A percentile compares a stretch with the other conserved stretches of the same genome.
These are phyloP conservation scores for Hypoxylon sp. DNA, from an alignment of 2,329 filamentous ascomycete species.

Conservation along the genomic window DNA sequence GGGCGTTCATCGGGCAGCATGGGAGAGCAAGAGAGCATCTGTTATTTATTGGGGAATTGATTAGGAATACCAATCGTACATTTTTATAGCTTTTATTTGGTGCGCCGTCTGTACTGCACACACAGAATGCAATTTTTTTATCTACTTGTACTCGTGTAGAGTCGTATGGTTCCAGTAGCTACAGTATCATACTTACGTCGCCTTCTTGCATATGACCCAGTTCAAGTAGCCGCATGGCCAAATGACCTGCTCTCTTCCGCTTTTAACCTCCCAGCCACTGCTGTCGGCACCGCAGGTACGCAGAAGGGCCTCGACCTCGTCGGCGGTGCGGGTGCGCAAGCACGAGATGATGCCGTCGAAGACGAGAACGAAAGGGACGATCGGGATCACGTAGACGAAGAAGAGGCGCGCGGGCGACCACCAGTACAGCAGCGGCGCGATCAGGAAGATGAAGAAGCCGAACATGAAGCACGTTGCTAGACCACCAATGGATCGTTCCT, in stretches of 20 bases:
- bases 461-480: slow-evolving; percentile 66
- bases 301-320: slow-evolving; percentile 72
- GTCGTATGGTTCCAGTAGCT: background rate
- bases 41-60: slow-evolving; percentile 27
- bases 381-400: slow-evolving; percentile 74
- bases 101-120: slow-evolving; percentile 10
- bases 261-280: slow-evolving; percentile 61
- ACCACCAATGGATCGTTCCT: slow-evolving; percentile 69
- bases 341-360: slow-evolving; percentile 78
- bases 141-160: background rate
- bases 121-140: slow-evolving; percentile 22
- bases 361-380: slow-evolving; percentile 74
- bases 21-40: slow-evolving; percentile 32
- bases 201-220: slow-evolving; percentile 63
- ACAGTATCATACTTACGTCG: slow-evolving; percentile 5
- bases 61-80: slow-evolving; percentile 41
- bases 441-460: slow-evolving; percentile 62
- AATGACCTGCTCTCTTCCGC: slow-evolving; percentile 60
- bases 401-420: slow-evolving; percentile 67
- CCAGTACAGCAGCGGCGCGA: slow-evolving; percentile 66
- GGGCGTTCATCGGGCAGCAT: slow-evolving; percentile 37
- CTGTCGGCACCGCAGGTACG: slow-evolving; percentile 62
- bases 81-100: slow-evolving; percentile 33
- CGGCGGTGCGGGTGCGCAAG: slow-evolving; percentile 73
- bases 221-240: slow-evolving; percentile 64